These are phyloP conservation scores for Copromyces sp. DNA, from an alignment of 495 filamentous ascomycete species.

Conservation along the genomic window DNA sequence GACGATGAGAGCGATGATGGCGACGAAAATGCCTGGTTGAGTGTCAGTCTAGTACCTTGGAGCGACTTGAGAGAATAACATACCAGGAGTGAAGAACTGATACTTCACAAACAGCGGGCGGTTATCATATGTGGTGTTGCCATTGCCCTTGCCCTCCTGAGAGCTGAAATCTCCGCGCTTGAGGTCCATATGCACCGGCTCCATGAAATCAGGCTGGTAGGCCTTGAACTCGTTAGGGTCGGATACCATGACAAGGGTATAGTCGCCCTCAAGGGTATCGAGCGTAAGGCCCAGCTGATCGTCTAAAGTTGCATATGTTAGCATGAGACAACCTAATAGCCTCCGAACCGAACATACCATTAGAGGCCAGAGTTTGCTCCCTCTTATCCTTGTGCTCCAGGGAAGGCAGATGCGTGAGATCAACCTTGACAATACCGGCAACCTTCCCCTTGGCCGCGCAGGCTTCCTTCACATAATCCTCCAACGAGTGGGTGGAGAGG, in stretches of 20 bases:
- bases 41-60: not conserved
- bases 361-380: conserved; percentile 47
- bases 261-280: conserved; percentile 25
- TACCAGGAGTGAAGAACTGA: conserved; percentile 71
- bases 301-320: conserved; percentile 21
- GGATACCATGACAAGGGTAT: conserved; percentile 38
- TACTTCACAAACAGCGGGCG: conserved; percentile 80
- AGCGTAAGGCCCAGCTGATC: conserved; percentile 29
- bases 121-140: conserved; percentile 19
- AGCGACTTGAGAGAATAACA: not conserved
- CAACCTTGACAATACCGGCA: conserved; percentile 38
- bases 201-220: conserved; percentile 38
- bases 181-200: conserved; percentile 36
- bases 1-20: conserved; percentile 49
- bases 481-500: conserved; percentile 34
- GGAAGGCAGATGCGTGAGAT: conserved; percentile 35
- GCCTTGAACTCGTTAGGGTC: conserved; percentile 28
- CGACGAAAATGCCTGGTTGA: conserved; percentile 59
- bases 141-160: conserved; percentile 7
- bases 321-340: not conserved
- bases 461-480: conserved; percentile 18
- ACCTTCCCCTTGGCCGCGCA: conserved; percentile 31
- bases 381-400: conserved; percentile 32
- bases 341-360: conserved; percentile 38
- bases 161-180: conserved; percentile 27